Base-by-base conservation (phyloP, 139 green algal genomes). In the Coccomyxa sp. region DNA sequence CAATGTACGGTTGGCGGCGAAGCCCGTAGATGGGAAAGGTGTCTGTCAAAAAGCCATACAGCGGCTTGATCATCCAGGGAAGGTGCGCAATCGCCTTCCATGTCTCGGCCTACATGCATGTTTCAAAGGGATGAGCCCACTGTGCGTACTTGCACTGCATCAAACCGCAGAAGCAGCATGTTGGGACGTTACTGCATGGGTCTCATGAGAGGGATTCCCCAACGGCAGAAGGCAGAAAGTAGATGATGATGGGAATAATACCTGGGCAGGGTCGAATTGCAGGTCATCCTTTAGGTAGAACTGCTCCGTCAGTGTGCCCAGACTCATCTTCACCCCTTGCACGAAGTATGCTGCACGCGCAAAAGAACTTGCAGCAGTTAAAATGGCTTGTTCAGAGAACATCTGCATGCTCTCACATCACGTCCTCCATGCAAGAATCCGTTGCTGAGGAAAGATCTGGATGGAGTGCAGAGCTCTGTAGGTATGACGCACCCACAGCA, bases 11-110 rank as follows among this genome's bases (percentile, higher is more conserved):
- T 17, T 92, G 81, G 23, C 94, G 71, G 11, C 91, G 85, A 85
- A 96, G 96, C 7, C 94, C 94, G 77, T 94, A 94, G 38, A 98
- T 82, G 1, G 94, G 94, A 30, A 97, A 76, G 18, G 82, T 86
- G 87, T 98, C 94, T 0, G 79, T 92, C 0, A 96, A 71, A 85
- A 98, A 96, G 66, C 94, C 94, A 79, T 95, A 96, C 38, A 96
- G 71, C 21, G 94, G 94, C 82, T 98, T 98, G 79, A 98, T 88
- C 9, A 95, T 82, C 94, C 92, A 96, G 25, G 94, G 94, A 0
- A 94, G 15, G 17, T 79, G 32, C 10, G n/a, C 67, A n/a, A 79
- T 38, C 51, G 81, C 67, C 13, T 71, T 45, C 23, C 57, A 82
- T n/a, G 63, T 78, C 14, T 78, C 71, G n/a, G 71, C 71, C 71